Base-by-base conservation (phyloP, 1,284 basidiomycete species). In the Fomitopsis pinicola region DNA sequence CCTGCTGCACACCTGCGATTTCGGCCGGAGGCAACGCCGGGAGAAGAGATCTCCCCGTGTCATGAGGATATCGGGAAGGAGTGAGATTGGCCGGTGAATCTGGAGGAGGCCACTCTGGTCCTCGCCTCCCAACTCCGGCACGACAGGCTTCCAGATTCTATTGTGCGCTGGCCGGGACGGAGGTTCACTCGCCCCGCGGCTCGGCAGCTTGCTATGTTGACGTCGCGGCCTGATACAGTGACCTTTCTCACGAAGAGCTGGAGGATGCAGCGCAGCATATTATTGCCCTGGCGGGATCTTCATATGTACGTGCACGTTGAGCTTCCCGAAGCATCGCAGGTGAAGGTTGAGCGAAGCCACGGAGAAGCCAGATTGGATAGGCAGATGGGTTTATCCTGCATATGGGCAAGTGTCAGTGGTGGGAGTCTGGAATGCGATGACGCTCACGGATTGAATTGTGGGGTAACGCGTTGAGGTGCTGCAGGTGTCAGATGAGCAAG, bases 341-440 rank as follows among this genome's bases (percentile, higher is more conserved):
- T 38, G 33, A 15, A 38, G 35, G 52, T 38, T 36, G n/a, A 36
- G 52, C 33, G 52, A 36, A 54, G 52, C 40, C 17, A 61, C 28
- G 46, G 46, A 30, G 48, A 45, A 40, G 42, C 42, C 30, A 61
- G 59, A 61, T 61, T 61, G 59, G 59, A 61, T 61, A 61, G 59
- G 59, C 42, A 61, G 59, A 61, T 61, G 46, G 55, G 59, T 61
- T 61, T 57, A 57, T 61, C 59, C 59, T 58, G n/a, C 38, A 61
- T 58, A 57, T 61, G 59, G 55, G 26, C 38, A 52, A 42, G 38
- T 55, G 55, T 52, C 55, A 57, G 59, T 46, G 22, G 48, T 36
- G 52, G 35, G 52, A 54, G 35, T 35, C 52, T 26, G 52, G 52
- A 54, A 38, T 38, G 52, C 52, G 35, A 54, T 50, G 48, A 50